phyloP scores from a whole-genome alignment of 2,329 filamentous ascomycete genomes.

The Lachnellula cervina region DNA sequence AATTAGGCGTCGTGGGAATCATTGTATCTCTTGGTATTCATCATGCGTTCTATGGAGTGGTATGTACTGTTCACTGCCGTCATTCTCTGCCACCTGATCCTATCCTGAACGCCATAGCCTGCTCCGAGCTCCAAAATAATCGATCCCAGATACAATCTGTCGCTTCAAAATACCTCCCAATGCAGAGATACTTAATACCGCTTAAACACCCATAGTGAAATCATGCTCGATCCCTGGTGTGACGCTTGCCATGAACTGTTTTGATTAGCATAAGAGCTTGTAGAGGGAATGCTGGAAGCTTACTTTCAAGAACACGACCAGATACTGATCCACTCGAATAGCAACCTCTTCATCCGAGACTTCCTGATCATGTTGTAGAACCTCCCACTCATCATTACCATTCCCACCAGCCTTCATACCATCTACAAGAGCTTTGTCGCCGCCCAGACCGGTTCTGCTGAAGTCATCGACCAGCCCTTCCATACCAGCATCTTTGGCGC shows the following conservation, averaged over 20 bases:
- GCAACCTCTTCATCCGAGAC: slow-evolving; percentile 70
- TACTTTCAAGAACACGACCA: slow-evolving; percentile 80
- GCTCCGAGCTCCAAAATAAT: neutral
- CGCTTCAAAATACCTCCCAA: neutral
- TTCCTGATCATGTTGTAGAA: slow-evolving; percentile 54
- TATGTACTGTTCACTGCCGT: neutral
- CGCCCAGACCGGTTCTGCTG: slow-evolving; percentile 55
- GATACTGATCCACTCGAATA: slow-evolving; percentile 82
- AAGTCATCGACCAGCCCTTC: slow-evolving; percentile 84
- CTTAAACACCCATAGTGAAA: slow-evolving; percentile 88
- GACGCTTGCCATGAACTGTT: slow-evolving; percentile 79
- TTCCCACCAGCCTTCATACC: slow-evolving; percentile 47
- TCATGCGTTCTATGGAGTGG: neutral
- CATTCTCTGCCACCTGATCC: neutral
- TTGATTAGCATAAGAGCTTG: slow-evolving; percentile 9
- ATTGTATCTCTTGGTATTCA: neutral
- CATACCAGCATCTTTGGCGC: slow-evolving; percentile 56
- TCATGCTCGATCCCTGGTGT: slow-evolving; percentile 97
- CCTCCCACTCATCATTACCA: slow-evolving; percentile 60
- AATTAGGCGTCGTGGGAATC: too few species aligned
- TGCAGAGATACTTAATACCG: neutral
- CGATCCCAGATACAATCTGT: neutral
- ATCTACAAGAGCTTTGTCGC: slow-evolving; percentile 35
- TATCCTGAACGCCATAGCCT: neutral
- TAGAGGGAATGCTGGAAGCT: slow-evolving; percentile 13